Conservation (phyloP, 129 eudicot species). For the Calendula officinalis region DNA sequence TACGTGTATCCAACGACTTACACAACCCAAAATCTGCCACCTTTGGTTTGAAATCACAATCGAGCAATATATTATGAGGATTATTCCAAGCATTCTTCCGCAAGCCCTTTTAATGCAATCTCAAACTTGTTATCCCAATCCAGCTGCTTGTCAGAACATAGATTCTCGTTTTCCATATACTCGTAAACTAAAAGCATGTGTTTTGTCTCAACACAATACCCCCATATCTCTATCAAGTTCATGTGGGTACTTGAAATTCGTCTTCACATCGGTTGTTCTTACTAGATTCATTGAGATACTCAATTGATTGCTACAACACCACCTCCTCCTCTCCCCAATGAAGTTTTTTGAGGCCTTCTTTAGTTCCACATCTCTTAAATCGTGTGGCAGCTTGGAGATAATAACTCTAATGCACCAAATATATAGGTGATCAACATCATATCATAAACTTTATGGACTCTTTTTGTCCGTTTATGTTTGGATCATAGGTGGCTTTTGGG, state of each 20-base stretch:
- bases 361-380: constrained; percentile 39
- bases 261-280: constrained; percentile 34
- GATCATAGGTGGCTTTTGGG: neutral
- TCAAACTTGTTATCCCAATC: constrained; percentile 45
- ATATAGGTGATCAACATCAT: constrained; percentile 31
- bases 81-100: constrained; percentile 66
- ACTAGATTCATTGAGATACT: constrained; percentile 25
- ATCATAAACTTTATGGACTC: constrained; percentile 27
- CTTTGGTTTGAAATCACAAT: constrained; percentile 37
- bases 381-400: constrained; percentile 34
- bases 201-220: constrained; percentile 43
- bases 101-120: constrained; percentile 55
- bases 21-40: constrained; percentile 51
- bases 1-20: constrained; percentile 21
- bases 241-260: constrained; percentile 41
- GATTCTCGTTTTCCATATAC: constrained; percentile 42
- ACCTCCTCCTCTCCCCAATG: constrained; percentile 52
- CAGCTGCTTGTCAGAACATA: constrained; percentile 21
- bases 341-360: constrained; percentile 41
- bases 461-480: constrained; percentile 6
- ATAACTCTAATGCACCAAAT: constrained; percentile 40
- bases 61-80: constrained; percentile 49
- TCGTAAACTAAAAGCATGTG: constrained; percentile 47
- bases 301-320: constrained; percentile 48
- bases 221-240: constrained; percentile 51